Base-by-base conservation (phyloP, 2,329 filamentous ascomycete species). In the Westerdykella aurantiaca region DNA sequence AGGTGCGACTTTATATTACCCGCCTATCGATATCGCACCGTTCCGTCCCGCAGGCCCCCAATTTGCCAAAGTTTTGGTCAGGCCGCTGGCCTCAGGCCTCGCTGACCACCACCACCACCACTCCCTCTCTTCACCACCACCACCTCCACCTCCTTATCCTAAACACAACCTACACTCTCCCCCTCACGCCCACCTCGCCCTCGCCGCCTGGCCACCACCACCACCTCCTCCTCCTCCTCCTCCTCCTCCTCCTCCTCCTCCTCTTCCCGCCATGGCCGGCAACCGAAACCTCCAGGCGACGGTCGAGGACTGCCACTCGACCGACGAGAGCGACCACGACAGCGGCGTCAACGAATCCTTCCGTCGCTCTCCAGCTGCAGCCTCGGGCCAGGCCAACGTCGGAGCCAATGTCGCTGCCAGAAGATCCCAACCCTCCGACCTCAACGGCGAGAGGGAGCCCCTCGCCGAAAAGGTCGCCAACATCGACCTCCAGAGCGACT, bases 401-500 rank as follows among this genome's bases (percentile, higher is more conserved):
- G 65, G 72, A 53, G 74, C 75, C 64, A 77, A 78, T 65, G 64
- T 73, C 58, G 65, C 72, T 52, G 67, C 67, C 48, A 77, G 71
- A 68, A 68, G 71, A 50, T 72, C 75, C 38, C 59, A 63, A 34
- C 66, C 62, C 52, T 63, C 57, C 31, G 54, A 63, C 53, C 40
- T 69, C 55, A 56, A 59, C 52, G 48, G 56, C 55, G 53, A 57
- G 52, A 62, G 59, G 57, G 47, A 57, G 41, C 49, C 56, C 33
- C 47, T 41, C 18, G 45, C 45, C 33, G 54, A 60, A 39, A 56
- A 56, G 45, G 53, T 51, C 45, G 43, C 52, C 50, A 63, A 64
- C 52, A 66, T 69, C 47, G 74, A 79, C 63, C 68, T 70, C 58
- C 72, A 73, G 54, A 79, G 75, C 66, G 79, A 83, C 66, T 81